Evolutionary conservation across 495 filamentous ascomycete species (phyloP).

Genomic region (Jackrogersella minutella): DNA sequence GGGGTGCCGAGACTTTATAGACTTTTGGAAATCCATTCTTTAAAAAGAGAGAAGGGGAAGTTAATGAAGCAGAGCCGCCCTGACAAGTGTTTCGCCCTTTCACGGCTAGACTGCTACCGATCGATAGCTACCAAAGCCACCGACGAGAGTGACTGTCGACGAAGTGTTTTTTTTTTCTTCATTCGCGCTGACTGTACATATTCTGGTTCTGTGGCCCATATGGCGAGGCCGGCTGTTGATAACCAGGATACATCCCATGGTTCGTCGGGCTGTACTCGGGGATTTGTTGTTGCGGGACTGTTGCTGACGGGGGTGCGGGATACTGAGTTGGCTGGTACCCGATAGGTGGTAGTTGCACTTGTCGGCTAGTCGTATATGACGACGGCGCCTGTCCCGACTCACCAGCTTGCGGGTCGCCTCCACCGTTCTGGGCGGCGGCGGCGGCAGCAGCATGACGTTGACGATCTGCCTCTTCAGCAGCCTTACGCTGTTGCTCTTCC

Average conservation of each 20-base stretch:
- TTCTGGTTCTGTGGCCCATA: conserved; percentile 71
- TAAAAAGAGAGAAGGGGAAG: not conserved
- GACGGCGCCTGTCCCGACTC: conserved; percentile 61
- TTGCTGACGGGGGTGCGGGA: conserved; percentile 67
- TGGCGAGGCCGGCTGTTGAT: conserved; percentile 74
- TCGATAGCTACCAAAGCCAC: not conserved
- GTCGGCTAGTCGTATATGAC: conserved; percentile 67
- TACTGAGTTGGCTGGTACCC: conserved; percentile 80
- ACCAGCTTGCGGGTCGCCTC: conserved; percentile 50
- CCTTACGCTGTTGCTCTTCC: conserved; percentile 89
- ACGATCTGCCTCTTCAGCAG: conserved; percentile 85
- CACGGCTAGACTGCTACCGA: not conserved
- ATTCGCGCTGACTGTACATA: conserved; percentile 81
- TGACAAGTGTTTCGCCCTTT: not conserved
- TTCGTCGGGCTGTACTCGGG: conserved; percentile 68
- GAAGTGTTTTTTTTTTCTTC: no score
- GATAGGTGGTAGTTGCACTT: conserved; percentile 82
- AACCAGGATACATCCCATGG: conserved; percentile 60
- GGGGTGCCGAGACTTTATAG: conserved; percentile 28
- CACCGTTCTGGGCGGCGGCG: conserved; percentile 57
- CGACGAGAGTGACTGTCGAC: no score
- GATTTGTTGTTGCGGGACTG: conserved; percentile 62
- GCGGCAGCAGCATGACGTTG: conserved; percentile 65
- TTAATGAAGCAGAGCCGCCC: conserved; percentile 6
- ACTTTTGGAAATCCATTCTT: conserved; percentile 25